Evolutionary conservation across 257 asterid species (phyloP).

Genomic region (Linderniella brevidens): DNA sequence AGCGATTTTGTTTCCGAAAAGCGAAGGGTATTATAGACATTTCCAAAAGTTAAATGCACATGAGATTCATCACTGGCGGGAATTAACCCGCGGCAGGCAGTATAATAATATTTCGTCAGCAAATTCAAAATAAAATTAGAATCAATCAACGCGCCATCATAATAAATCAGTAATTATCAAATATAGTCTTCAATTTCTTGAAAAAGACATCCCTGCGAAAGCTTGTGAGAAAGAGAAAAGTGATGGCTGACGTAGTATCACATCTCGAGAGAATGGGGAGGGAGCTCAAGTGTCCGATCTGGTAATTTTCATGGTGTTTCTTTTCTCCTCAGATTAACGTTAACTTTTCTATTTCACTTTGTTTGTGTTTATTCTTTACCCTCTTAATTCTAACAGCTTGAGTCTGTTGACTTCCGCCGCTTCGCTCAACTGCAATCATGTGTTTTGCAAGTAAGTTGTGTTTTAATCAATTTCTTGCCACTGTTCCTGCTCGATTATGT

Average conservation of each 20-base stretch:
- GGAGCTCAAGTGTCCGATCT: conserved; percentile 97
- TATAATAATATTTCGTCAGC: no score
- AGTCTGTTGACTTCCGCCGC: conserved; percentile 67
- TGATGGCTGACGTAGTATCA: conserved; percentile 49
- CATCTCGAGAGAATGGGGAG: conserved; percentile 89
- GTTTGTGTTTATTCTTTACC: neutral
- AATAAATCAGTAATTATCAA: no score
- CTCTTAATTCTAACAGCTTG: conserved; percentile 34
- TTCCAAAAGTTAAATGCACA: no score
- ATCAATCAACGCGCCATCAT: no score
- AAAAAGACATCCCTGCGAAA: neutral
- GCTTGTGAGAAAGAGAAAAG: conserved; percentile 3
- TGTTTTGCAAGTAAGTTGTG: conserved; percentile 64
- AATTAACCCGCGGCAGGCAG: no score
- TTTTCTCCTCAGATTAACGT: neutral
- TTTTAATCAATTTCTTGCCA: neutral
- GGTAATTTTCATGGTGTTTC: conserved; percentile 24
- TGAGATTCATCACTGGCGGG: no score
- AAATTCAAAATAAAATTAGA: no score
- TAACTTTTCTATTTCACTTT: neutral
- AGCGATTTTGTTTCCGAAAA: no score
- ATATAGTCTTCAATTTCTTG: no score
- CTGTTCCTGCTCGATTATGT: no score
- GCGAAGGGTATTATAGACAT: no score
- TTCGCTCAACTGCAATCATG: conserved; percentile 88